Conservation (phyloP, 331 rosid genomes). For the Quercus phellos region DNA sequence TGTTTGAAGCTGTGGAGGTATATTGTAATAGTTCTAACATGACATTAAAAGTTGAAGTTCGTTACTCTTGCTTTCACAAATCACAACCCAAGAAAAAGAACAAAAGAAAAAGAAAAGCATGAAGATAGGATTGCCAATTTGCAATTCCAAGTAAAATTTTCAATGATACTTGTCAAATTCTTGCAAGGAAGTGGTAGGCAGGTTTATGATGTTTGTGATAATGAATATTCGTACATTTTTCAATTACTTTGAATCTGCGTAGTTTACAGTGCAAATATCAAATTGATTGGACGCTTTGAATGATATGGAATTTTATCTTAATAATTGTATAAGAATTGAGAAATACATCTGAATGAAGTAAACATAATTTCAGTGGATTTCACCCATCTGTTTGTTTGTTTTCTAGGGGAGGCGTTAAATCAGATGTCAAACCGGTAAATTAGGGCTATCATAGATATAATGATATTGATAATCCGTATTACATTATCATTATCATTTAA, state of each 20-base stretch:
- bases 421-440: neutral
- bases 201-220: neutral
- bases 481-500: too few species aligned
- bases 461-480: too few species aligned
- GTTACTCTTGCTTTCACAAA: neutral
- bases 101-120: neutral
- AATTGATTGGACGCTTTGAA: conserved; percentile 1
- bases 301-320: neutral
- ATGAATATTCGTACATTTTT: neutral
- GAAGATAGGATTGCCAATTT: neutral
- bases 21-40: neutral
- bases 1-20: neutral
- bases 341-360: neutral
- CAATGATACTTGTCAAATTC: neutral
- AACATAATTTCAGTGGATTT: neutral
- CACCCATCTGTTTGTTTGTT: neutral
- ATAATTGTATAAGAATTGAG: neutral
- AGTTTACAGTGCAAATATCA: neutral
- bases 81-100: neutral
- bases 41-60: neutral
- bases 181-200: neutral
- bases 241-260: neutral
- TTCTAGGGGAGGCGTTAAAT: neutral
- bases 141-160: neutral
- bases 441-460: too few species aligned